A percentile compares a stretch with the other conserved stretches of the same genome.
Conservation (phyloP, 2,329 filamentous ascomycete species). For the Epichloe aotearoae region DNA sequence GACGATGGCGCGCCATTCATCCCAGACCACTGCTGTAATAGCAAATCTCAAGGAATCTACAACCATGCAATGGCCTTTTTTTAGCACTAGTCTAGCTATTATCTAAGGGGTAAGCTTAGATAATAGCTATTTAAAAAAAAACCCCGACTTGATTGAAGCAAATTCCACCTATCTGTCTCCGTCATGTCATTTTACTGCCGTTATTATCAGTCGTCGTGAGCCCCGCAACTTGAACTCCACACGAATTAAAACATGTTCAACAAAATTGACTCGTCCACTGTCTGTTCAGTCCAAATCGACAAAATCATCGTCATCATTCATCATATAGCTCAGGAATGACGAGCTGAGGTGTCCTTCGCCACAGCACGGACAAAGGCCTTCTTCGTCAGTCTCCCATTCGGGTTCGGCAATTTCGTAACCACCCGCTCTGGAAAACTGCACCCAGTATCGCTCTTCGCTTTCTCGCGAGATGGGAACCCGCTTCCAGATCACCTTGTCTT, state of each 20-base stretch:
- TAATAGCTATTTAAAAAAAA: too few species aligned
- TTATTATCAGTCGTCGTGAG: neutral
- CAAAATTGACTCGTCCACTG: neutral
- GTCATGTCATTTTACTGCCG: neutral
- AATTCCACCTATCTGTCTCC: neutral
- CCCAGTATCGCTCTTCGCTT: slow-evolving; percentile 29
- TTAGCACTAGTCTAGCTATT: too few species aligned
- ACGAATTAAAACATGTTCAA: neutral
- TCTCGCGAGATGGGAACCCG: slow-evolving; percentile 30
- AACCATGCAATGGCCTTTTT: neutral
- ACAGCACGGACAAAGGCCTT: slow-evolving; percentile 26
- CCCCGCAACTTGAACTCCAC: neutral
- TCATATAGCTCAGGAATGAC: slow-evolving; percentile 20
- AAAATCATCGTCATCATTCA: slow-evolving; percentile 7
- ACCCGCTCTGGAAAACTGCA: slow-evolving; percentile 29
- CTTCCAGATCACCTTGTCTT: slow-evolving; percentile 38
- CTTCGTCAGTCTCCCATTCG: slow-evolving; percentile 22
- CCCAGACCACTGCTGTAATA: neutral
- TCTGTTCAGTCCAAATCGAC: slow-evolving; percentile 1
- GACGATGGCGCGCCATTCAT: neutral
- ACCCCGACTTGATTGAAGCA: neutral
- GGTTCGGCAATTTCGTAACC: slow-evolving; percentile 23
- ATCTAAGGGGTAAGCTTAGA: too few species aligned
- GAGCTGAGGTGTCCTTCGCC: slow-evolving; percentile 24
- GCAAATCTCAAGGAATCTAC: neutral